A percentile compares a stretch with the other conserved stretches of the same genome.
These are phyloP conservation scores for Pseudonitzschia delicatissima DNA, from an alignment of 108 stramenopile species.

Conservation along the genomic window DNA sequence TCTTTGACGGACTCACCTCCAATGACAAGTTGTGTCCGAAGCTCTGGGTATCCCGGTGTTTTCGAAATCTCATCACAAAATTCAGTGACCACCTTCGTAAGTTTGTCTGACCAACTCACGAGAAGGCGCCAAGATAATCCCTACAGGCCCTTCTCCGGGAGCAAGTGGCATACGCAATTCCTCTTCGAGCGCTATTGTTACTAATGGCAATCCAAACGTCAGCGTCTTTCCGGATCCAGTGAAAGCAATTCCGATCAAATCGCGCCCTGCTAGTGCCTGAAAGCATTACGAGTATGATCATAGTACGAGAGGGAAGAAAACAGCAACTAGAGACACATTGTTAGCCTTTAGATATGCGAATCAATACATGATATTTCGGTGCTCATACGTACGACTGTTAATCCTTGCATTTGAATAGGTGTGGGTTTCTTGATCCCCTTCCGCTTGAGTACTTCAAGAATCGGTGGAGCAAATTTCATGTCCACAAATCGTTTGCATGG, in stretches of 20 bases:
- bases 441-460: slow-evolving; percentile 66
- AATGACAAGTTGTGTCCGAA: slow-evolving; percentile 88
- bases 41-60: slow-evolving; percentile 59
- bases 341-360: no score
- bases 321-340: not conserved
- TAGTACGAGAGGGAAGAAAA: not conserved
- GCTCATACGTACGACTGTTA: slow-evolving; percentile 64
- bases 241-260: slow-evolving; percentile 99
- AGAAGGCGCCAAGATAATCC: slow-evolving; percentile 93
- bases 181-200: slow-evolving; percentile 95
- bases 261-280: slow-evolving; percentile 87
- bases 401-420: slow-evolving; percentile 99
- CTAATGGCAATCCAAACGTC: slow-evolving; percentile 91
- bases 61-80: slow-evolving; percentile 45
- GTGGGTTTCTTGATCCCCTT: slow-evolving; percentile 95
- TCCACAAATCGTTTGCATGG: slow-evolving; percentile 91
- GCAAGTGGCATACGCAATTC: slow-evolving; percentile 91
- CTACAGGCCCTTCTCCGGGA: slow-evolving; percentile 94
- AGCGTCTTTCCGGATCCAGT: slow-evolving; percentile 96
- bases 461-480: slow-evolving; percentile 90
- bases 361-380: not conserved
- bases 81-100: slow-evolving; percentile 85
- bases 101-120: slow-evolving; percentile 98
- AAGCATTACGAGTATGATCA: not conserved
- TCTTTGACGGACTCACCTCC: slow-evolving; percentile 92